A percentile compares a stretch with the other conserved stretches of the same genome.
These are phyloP conservation scores for Neurospora sp. DNA, from an alignment of 495 filamentous ascomycete genomes.

Conservation along the genomic window DNA sequence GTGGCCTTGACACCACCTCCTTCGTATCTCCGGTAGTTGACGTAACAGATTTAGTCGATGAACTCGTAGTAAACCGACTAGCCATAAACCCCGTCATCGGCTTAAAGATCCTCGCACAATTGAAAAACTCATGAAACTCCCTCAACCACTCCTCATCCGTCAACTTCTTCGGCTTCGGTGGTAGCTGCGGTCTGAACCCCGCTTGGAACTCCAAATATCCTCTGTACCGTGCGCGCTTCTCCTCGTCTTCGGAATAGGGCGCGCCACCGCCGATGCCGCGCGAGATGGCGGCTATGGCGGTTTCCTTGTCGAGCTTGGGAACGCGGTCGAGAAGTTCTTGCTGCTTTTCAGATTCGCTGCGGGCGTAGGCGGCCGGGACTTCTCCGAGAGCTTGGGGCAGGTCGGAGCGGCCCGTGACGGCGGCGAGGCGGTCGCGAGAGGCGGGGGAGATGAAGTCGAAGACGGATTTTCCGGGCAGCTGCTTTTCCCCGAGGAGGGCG, in stretches of 20 bases:
- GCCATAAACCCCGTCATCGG: slow-evolving; percentile 89
- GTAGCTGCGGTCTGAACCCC: slow-evolving; percentile 48
- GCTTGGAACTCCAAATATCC: slow-evolving; percentile 71
- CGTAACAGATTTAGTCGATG: slow-evolving; percentile 24
- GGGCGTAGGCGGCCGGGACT: slow-evolving; percentile 51
- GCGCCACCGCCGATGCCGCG: slow-evolving; percentile 66
- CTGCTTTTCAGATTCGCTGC: slow-evolving; percentile 47
- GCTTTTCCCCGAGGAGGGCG: slow-evolving; percentile 68
- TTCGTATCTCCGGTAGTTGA: slow-evolving; percentile 21
- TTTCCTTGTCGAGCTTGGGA: slow-evolving; percentile 62
- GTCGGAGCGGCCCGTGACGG: slow-evolving; percentile 62
- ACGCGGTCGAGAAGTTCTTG: slow-evolving; percentile 50
- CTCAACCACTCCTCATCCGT: slow-evolving; percentile 62
- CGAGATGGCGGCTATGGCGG: slow-evolving; percentile 64
- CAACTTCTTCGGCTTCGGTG: slow-evolving; percentile 40
- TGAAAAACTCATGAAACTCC: slow-evolving; percentile 79
- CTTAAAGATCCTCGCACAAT: slow-evolving; percentile 84
- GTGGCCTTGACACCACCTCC: slow-evolving; percentile 43
- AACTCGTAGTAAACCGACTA: slow-evolving; percentile 63
- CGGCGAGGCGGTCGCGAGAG: slow-evolving; percentile 64
- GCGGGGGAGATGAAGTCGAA: slow-evolving; percentile 87
- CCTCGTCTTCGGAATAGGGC: slow-evolving; percentile 76
- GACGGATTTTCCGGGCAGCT: slow-evolving; percentile 83
- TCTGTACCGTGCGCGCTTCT: slow-evolving; percentile 68
- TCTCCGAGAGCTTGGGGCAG: slow-evolving; percentile 72